These are phyloP conservation scores for Colletotrichum siamense DNA, from an alignment of 2,329 filamentous ascomycete species.

Conservation along the genomic window DNA sequence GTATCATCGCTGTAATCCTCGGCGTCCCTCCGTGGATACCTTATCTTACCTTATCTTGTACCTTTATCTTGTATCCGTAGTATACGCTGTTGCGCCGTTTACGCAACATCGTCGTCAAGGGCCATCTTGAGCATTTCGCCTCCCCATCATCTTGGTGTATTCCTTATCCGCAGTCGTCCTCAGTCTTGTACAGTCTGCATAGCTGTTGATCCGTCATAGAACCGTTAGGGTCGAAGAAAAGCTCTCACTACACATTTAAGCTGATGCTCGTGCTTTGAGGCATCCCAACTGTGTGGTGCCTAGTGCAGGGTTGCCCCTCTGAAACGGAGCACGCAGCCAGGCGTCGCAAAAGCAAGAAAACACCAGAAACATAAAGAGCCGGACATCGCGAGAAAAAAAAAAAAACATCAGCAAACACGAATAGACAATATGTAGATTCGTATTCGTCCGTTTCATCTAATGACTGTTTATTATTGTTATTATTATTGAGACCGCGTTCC, in stretches of 20 bases:
- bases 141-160: not conserved
- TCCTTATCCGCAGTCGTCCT: not conserved
- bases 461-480: not conserved
- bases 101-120: not conserved
- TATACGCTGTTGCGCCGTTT: not conserved
- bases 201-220: not conserved
- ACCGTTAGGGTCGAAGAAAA: not conserved
- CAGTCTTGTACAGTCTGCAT: not conserved
- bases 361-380: not conserved
- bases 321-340: not conserved
- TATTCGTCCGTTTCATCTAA: not conserved
- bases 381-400: not conserved
- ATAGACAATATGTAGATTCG: not conserved
- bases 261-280: not conserved
- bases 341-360: not conserved
- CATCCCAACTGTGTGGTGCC: not conserved
- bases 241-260: not conserved
- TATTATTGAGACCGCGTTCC: not conserved
- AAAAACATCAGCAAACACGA: not conserved
- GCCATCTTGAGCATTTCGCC: not conserved
- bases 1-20: conserved; percentile 9
- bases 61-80: not conserved
- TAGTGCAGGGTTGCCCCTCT: not conserved
- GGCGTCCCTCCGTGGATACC: not conserved
- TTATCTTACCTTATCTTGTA: not conserved